Conservation (phyloP, 2,329 filamentous ascomycete genomes). For the Botrytis aclada region DNA sequence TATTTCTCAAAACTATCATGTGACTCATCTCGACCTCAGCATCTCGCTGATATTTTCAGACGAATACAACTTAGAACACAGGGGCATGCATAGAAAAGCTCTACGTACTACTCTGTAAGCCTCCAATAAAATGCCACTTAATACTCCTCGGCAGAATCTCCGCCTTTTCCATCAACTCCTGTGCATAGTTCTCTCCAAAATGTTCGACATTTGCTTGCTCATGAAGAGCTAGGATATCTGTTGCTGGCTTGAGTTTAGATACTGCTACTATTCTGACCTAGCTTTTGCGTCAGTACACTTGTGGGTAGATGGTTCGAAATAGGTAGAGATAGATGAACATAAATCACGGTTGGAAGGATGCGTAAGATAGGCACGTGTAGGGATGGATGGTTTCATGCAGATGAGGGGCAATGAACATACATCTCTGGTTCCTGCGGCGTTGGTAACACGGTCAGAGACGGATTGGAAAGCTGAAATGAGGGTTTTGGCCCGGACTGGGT, state of each 20-base stretch:
- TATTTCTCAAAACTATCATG: neutral
- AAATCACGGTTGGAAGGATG: neutral
- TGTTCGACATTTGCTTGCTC: constrained; percentile 59
- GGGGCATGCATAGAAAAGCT: constrained; percentile 4
- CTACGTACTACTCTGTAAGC: constrained; percentile 68
- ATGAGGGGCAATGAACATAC: constrained; percentile 43
- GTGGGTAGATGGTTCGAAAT: neutral
- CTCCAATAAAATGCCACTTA: constrained; percentile 95
- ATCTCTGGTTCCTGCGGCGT: constrained; percentile 51
- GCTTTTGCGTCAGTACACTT: constrained; percentile 23
- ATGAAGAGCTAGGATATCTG: constrained; percentile 85
- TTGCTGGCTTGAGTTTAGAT: constrained; percentile 91
- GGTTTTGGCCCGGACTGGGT: constrained; percentile 57
- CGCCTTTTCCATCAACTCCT: constrained; percentile 86
- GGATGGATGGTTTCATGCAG: neutral
- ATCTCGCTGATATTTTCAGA: too few relatives aligned
- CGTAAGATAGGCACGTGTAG: neutral
- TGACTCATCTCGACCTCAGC: constrained; percentile 1
- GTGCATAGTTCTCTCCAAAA: constrained; percentile 96
- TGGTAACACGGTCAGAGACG: constrained; percentile 56
- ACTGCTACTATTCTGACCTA: constrained; percentile 88
- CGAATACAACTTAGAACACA: neutral
- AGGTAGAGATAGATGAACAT: neutral
- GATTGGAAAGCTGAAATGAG: constrained; percentile 61
- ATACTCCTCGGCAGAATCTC: constrained; percentile 72